Base-by-base conservation (phyloP, 2,329 filamentous ascomycete species). In the Calonectria honghensis region DNA sequence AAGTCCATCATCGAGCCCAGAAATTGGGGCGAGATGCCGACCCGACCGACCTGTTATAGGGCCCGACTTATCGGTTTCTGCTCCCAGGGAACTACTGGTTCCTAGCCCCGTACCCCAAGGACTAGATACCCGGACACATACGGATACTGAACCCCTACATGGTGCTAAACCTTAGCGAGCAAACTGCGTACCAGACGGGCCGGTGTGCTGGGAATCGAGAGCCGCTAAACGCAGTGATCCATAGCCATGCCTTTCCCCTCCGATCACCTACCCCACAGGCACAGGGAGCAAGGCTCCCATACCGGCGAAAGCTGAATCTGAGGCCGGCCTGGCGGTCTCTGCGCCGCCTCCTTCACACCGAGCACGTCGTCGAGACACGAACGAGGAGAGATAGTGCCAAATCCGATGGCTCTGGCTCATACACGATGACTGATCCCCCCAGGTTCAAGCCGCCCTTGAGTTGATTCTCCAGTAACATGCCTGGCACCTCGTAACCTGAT, bases 131-230 rank as follows among this genome's bases (percentile, higher is more conserved):
- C 24, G 63, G 70, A 52, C 68, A 52, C 57, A 63, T 48, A 66
- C 76, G 70, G 72, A 63, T 63, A 29, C 57, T 63, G 63, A 71
- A 67, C 71, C 59, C 78, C 71, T 77, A 73, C 73, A 61, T 74
- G 61, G 68, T 20, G 54, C 75, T 77, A 79, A 74, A 78, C 76
- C 72, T 71, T 59, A 70, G 54, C 71, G 51, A 75, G 73, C 39
- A 77, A 75, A 50, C 35, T 73, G 76, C 63, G 63, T 73, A 65
- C 76, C 72, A 78, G 72, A 75, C 75, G 71, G 78, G 76, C 77
- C 74, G 73, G 76, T 77, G 76, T 72, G 68, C 64, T 79, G 72
- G 73, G 73, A 72, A 76, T 73, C 51, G 69, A 64, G 68, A 76
- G 72, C 76, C 75, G 69, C 74, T 74, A 78, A 72, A 39, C 50